These are phyloP conservation scores for Hyaloscypha finlandica DNA, from an alignment of 495 filamentous ascomycete species.

Conservation along the genomic window DNA sequence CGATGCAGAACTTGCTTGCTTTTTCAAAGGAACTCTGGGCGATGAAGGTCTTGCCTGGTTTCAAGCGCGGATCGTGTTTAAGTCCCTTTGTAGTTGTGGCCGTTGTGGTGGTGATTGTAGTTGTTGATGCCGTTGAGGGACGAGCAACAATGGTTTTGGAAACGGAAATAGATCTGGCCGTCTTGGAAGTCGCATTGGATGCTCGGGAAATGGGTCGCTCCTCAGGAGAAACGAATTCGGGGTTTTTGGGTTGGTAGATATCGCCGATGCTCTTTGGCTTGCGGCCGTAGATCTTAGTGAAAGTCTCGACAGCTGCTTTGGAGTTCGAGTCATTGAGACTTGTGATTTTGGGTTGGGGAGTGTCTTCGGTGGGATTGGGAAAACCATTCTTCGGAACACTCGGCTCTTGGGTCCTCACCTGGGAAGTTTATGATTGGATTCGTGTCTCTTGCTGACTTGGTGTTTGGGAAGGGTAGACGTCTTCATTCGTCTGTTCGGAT, in stretches of 20 bases:
- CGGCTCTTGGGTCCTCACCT: slow-evolving; percentile 8
- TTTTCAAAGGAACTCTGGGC: slow-evolving; percentile 18
- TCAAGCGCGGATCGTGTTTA: slow-evolving; percentile 2
- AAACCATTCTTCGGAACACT: background rate
- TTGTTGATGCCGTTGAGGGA: background rate
- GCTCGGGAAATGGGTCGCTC: slow-evolving; percentile 14
- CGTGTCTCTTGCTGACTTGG: slow-evolving; percentile 14
- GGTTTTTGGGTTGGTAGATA: slow-evolving; percentile 29
- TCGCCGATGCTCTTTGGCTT: slow-evolving; percentile 18
- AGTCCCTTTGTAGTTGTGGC: background rate
- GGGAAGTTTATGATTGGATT: slow-evolving; percentile 25
- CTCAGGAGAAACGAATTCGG: slow-evolving; percentile 7
- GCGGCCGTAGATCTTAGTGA: slow-evolving; percentile 20
- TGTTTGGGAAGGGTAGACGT: slow-evolving; percentile 8
- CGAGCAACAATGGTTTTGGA: background rate
- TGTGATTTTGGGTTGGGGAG: background rate
- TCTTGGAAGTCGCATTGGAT: slow-evolving; percentile 15
- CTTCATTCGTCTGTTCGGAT: slow-evolving; percentile 1
- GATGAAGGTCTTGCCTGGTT: slow-evolving; percentile 19
- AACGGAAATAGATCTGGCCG: slow-evolving; percentile 3
- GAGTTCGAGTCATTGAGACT: background rate
- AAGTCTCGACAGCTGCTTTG: slow-evolving; percentile 6
- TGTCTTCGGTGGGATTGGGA: background rate
- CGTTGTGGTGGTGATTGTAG: background rate
- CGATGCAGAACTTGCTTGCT: slow-evolving; percentile 6